Percentiles rank a stretch among this genome's conserved stretches.
Evolutionary conservation across 805 yeast species (phyloP).

Genomic region (Wickerhamomyces rabaulensis): DNA sequence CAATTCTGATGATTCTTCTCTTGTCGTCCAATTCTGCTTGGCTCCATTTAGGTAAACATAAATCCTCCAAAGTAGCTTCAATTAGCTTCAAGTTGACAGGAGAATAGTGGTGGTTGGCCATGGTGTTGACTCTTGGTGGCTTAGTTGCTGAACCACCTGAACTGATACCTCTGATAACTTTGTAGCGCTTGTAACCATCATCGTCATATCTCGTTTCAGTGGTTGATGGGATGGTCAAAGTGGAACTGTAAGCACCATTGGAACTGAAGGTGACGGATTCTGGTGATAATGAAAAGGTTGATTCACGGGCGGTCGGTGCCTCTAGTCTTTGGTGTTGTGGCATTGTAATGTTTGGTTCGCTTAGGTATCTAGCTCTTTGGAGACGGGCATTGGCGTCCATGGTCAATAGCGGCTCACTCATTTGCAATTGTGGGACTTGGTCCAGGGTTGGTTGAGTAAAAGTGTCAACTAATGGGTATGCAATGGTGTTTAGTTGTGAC

Average conservation of each 20-base stretch:
- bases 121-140: conserved; percentile 40
- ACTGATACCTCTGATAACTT: conserved; percentile 50
- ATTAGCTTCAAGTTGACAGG: conserved; percentile 45
- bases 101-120: conserved; percentile 26
- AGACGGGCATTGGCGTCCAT: conserved; percentile 2
- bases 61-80: conserved; percentile 41
- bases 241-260: conserved; percentile 2
- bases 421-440: not conserved
- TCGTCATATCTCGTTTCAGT: not conserved
- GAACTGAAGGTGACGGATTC: conserved; percentile 10
- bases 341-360: conserved; percentile 11
- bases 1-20: conserved; percentile 54
- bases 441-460: conserved; percentile 11
- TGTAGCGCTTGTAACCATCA: conserved; percentile 20
- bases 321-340: not conserved
- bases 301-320: conserved; percentile 1
- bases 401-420: not conserved
- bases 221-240: conserved; percentile 6
- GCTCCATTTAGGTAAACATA: conserved; percentile 50
- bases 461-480: conserved; percentile 18
- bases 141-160: conserved; percentile 54
- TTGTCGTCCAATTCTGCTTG: conserved; percentile 40
- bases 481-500: not conserved
- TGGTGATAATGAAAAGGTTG: conserved; percentile 15
- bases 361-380: conserved; percentile 11